A percentile compares a stretch with the other conserved stretches of the same genome.
These are phyloP conservation scores for Pseudogymnoascus sp. DNA, from an alignment of 2,329 filamentous ascomycete genomes.

Conservation along the genomic window DNA sequence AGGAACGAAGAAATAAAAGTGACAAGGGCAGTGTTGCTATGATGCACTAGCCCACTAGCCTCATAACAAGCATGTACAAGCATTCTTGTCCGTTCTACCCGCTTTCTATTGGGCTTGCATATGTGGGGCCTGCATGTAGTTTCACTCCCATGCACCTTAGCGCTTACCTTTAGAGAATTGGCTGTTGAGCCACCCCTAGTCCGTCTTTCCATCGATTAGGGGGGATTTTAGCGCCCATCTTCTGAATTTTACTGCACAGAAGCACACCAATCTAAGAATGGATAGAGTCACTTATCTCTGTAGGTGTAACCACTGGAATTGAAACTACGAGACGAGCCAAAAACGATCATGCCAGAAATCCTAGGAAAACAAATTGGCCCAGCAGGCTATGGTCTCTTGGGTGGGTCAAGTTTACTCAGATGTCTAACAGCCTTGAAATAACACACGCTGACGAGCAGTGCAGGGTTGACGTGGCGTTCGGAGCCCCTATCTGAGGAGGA, in stretches of 20 bases:
- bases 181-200: neutral
- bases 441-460: neutral
- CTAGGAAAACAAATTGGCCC: slow-evolving; percentile 40
- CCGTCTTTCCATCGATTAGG: neutral
- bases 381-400: slow-evolving; percentile 51
- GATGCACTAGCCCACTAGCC: neutral
- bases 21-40: neutral
- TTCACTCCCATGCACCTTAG: neutral
- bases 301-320: neutral
- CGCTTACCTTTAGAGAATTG: neutral
- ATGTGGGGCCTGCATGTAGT: neutral
- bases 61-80: neutral
- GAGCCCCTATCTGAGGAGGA: slow-evolving; percentile 38
- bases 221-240: neutral
- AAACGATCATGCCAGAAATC: no score
- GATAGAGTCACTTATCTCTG: neutral
- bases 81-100: neutral
- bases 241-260: neutral
- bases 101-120: neutral
- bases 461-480: slow-evolving; percentile 31
- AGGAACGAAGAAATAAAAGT: neutral
- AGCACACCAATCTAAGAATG: neutral
- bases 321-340: neutral
- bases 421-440: slow-evolving; percentile 28
- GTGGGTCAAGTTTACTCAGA: slow-evolving; percentile 38